phyloP scores from a whole-genome alignment of 495 filamentous ascomycete genomes.

The Podospora tetraspora region DNA sequence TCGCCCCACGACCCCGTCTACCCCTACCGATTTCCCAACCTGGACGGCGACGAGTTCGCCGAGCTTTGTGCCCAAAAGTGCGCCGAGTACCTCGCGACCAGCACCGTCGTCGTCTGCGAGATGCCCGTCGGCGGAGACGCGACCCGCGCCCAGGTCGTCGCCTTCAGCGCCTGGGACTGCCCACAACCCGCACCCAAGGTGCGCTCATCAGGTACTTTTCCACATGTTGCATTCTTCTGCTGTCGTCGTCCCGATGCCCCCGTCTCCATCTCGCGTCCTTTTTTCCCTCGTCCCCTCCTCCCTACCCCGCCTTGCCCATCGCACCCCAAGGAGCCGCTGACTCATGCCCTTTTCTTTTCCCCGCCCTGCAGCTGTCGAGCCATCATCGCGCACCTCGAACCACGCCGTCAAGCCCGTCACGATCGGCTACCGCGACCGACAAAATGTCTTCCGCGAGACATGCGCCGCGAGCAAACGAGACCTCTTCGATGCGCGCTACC shows the following conservation, averaged over 20 bases:
- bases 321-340: not conserved
- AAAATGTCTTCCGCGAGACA: conserved; percentile 18
- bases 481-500: conserved; percentile 22
- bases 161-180: conserved; percentile 28
- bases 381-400: conserved; percentile 4
- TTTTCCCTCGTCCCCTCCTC: not conserved
- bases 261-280: not conserved
- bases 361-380: conserved; percentile 2
- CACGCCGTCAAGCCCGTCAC: conserved; percentile 12
- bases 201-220: not conserved
- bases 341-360: not conserved
- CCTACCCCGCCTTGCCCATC: conserved; percentile 3
- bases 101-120: conserved; percentile 31
- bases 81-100: conserved; percentile 23
- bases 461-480: conserved; percentile 14
- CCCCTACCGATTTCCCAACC: conserved; percentile 31
- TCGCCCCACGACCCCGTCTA: conserved; percentile 33
- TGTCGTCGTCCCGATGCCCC: not conserved
- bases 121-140: conserved; percentile 11
- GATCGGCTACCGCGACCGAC: conserved; percentile 22
- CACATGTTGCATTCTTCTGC: not conserved
- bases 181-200: not conserved
- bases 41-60: conserved; percentile 25
- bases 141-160: conserved; percentile 18
- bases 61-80: conserved; percentile 23